phyloP scores from a whole-genome alignment of 345 rosid genomes.

The Pugionium cornutum region DNA sequence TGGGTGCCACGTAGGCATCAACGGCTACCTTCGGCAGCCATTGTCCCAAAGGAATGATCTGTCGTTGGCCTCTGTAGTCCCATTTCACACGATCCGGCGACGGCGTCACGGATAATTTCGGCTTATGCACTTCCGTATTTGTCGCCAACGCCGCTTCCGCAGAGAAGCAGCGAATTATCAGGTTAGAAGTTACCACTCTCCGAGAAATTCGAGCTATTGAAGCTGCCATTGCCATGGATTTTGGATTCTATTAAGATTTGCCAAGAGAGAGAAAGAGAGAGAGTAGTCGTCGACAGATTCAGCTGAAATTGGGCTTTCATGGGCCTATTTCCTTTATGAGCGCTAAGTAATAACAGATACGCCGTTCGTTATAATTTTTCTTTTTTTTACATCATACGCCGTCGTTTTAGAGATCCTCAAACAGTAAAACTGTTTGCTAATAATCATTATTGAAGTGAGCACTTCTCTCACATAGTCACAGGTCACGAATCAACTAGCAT shows the following conservation, averaged over 20 bases:
- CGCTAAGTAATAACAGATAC: not conserved
- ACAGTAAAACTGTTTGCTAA: not conserved
- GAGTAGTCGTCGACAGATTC: conserved; percentile 19
- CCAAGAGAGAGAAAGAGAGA: conserved; percentile 22
- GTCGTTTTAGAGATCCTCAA: not conserved
- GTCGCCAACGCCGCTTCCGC: conserved; percentile 52
- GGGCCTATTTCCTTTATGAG: not conserved
- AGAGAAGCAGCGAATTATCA: conserved; percentile 41
- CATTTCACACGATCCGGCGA: conserved; percentile 84
- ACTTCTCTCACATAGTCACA: too few relatives aligned
- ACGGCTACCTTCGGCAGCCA: conserved; percentile 97
- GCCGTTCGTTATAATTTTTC: not conserved
- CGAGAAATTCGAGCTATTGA: conserved; percentile 57
- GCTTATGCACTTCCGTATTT: conserved; percentile 46
- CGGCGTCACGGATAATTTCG: conserved; percentile 48
- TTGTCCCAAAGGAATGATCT: conserved; percentile 88
- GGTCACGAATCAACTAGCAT: not conserved
- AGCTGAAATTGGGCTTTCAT: conserved; percentile 20
- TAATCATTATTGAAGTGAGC: not conserved
- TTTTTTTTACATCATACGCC: not conserved
- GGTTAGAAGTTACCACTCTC: conserved; percentile 36
- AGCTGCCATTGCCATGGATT: conserved; percentile 53
- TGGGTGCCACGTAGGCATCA: conserved; percentile 92
- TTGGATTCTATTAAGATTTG: conserved; percentile 15
- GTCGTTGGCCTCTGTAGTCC: conserved; percentile 97